phyloP scores from a whole-genome alignment of 2,329 filamentous ascomycete genomes.

The Shiraia bambusicola region DNA sequence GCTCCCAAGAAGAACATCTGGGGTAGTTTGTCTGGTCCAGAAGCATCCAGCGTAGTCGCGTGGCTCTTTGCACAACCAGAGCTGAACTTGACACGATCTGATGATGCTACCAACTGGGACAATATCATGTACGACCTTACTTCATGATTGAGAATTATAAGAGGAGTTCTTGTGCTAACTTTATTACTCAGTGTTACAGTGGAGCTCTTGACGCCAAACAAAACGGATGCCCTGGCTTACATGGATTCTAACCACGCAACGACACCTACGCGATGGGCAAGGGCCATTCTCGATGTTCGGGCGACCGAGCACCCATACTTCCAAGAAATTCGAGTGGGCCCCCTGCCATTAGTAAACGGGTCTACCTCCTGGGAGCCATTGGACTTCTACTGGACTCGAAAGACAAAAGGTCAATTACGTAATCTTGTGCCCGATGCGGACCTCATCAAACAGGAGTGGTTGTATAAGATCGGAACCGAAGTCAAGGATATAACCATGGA shows the following conservation, averaged over 20 bases:
- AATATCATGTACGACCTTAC: not conserved
- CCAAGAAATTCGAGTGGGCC: constrained; percentile 51
- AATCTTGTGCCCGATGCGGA: not conserved
- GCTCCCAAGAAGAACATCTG: constrained; percentile 1
- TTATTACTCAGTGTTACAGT: not conserved
- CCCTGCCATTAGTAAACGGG: constrained; percentile 47
- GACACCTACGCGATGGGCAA: constrained; percentile 5
- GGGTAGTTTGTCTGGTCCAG: not conserved
- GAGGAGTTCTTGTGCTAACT: not conserved
- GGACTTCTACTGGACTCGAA: not conserved
- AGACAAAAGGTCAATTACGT: not conserved
- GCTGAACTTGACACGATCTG: not conserved
- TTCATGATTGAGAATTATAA: not conserved
- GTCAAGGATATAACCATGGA: constrained; percentile 1
- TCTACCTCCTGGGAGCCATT: constrained; percentile 24
- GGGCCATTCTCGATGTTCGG: not conserved
- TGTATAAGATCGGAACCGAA: not conserved
- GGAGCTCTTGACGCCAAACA: constrained; percentile 3
- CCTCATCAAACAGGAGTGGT: not conserved
- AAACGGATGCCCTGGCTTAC: constrained; percentile 3
- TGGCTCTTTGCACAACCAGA: constrained; percentile 1
- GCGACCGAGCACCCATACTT: constrained; percentile 32
- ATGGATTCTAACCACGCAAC: not conserved
- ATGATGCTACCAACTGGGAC: not conserved
- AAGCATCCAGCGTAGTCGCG: not conserved